A percentile compares a stretch with the other conserved stretches of the same genome.
Conservation (phyloP, 176 grass and related monocot genomes). For the Pontederia crassipes region DNA sequence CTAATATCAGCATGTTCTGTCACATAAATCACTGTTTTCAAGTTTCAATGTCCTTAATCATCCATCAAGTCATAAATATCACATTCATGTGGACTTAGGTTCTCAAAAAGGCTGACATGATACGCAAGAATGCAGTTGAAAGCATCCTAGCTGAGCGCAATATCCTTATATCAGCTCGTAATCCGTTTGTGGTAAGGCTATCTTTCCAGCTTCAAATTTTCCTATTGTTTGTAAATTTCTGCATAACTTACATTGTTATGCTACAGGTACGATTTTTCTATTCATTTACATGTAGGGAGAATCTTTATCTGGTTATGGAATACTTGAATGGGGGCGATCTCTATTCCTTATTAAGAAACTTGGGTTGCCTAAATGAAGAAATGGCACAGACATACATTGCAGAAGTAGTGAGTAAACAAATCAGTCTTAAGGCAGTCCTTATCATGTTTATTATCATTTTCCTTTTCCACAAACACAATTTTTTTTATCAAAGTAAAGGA, state of each 20-base stretch:
- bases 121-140: constrained; percentile 93
- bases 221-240: neutral
- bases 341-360: constrained; percentile 82
- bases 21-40: neutral
- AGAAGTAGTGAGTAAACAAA: constrained; percentile 53
- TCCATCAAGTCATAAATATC: neutral
- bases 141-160: constrained; percentile 86
- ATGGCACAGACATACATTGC: constrained; percentile 89
- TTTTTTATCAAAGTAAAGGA: neutral
- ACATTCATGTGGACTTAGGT: constrained; percentile 28
- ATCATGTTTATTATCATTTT: neutral
- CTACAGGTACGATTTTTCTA: constrained; percentile 91
- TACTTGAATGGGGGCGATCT: constrained; percentile 95
- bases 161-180: constrained; percentile 80
- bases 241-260: constrained; percentile 26
- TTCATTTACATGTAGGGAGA: constrained; percentile 99
- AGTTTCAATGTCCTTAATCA: neutral
- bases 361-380: constrained; percentile 85
- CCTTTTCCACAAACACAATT: neutral
- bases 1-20: no score
- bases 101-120: constrained; percentile 92
- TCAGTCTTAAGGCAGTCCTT: neutral
- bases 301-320: constrained; percentile 99
- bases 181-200: constrained; percentile 62
- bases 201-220: neutral